Base-by-base conservation (phyloP, 208 protist genomes). In the Leishmania tropica region DNA sequence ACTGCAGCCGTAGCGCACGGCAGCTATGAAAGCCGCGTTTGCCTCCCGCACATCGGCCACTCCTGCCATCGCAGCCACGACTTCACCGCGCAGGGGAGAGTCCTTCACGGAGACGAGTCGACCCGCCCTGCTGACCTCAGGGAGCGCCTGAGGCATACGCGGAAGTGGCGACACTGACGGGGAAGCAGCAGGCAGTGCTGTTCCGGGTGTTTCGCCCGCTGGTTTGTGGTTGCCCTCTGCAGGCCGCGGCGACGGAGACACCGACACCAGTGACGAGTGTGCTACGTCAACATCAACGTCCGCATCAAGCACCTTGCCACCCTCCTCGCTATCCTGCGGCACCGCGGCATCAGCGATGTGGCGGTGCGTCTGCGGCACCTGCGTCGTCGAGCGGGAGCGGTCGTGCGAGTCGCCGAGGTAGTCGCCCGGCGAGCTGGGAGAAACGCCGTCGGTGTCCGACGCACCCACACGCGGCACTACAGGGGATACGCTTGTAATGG, bases 11-110 rank as follows among this genome's bases (percentile, higher is more conserved):
- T 96, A 96, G 60, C 85, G 81, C 21, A 83, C 83, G 21, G 92
- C 88, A 1, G 94, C 91, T 31, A 94, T 75, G 31, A 97, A 71
- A 24, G 94, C 70, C 62, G 87, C 83, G 85, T 93, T 94, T 10
- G 86, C 90, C 77, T 95, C 92, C 17, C 79, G 71, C 48, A 81
- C 72, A 28, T 90, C 84, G 19, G 85, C 87, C 3, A 71, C 82
- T 11, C 88, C 89, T 8, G 87, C 85, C 24, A 94, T 72, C 15
- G 90, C 90, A 37, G 85, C 84, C 56, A 89, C 88, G 28, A 94
- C 88, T 65, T 94, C 87, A 37, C 92, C 92, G 48, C 89, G 76
- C 42, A 94, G 73, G 3, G 83, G 72, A 47, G 89, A 88, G 35
- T 82, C 62, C 5, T 64, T 73, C 53, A 31, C 65, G 11, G 60